phyloP scores from a whole-genome alignment of 1,284 basidiomycete species.

The Meripilus lineatus region DNA sequence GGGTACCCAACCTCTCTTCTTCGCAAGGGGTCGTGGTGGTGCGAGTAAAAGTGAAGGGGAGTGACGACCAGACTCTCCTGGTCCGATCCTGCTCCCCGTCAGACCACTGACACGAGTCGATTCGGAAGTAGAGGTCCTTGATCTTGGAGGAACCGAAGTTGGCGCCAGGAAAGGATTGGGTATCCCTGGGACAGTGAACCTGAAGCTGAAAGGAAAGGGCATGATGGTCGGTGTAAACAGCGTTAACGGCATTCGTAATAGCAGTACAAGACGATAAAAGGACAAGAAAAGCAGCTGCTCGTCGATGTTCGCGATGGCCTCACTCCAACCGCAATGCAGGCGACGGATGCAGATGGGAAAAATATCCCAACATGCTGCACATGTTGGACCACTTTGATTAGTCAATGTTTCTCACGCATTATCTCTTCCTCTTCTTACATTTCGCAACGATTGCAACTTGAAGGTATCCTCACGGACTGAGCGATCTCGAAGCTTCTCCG shows the following conservation, averaged over 20 bases:
- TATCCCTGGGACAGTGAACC: conserved; percentile 52
- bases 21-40: conserved; percentile 34
- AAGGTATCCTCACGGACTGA: too few relatives aligned
- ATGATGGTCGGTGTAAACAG: conserved; percentile 23
- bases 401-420: too few relatives aligned
- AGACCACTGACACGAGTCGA: too few relatives aligned
- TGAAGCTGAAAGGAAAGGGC: conserved; percentile 66
- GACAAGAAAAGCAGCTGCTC: background rate
- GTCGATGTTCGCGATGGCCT: too few relatives aligned
- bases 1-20: conserved; percentile 70
- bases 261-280: background rate
- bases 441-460: too few relatives aligned
- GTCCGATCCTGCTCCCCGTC: too few relatives aligned
- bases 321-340: too few relatives aligned
- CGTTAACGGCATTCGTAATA: background rate
- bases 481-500: too few relatives aligned
- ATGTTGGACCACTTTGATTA: too few relatives aligned
- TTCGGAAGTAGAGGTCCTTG: background rate
- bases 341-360: too few relatives aligned
- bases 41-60: conserved; percentile 23
- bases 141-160: conserved; percentile 14
- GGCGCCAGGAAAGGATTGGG: conserved; percentile 54
- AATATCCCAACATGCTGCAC: too few relatives aligned
- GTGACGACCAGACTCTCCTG: conserved; percentile 14
- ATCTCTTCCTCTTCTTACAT: too few relatives aligned